Conservation (phyloP, 208 protist species). For the Leishmania braziliensis region DNA sequence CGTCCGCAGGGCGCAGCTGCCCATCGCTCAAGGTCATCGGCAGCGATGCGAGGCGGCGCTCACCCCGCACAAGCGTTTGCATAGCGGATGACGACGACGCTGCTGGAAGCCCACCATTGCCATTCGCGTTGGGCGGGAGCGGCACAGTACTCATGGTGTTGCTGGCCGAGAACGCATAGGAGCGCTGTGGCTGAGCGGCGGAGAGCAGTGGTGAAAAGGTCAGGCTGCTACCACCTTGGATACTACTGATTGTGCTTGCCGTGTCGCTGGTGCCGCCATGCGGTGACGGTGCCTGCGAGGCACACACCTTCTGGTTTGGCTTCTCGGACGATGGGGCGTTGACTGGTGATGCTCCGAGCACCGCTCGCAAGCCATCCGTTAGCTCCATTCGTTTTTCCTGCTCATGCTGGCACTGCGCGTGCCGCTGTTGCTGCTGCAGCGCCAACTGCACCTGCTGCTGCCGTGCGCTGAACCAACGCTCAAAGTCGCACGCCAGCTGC, state of each 20-base stretch:
- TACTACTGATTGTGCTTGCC: not conserved
- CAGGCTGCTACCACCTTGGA: not conserved
- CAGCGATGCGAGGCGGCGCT: constrained; percentile 5
- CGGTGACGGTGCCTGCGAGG: not conserved
- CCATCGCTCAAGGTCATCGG: not conserved
- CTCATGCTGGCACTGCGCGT: constrained; percentile 4
- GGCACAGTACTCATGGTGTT: not conserved
- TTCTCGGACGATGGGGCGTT: not conserved
- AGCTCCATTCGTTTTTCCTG: constrained; percentile 5
- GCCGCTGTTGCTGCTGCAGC: constrained; percentile 28
- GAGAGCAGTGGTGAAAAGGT: not conserved
- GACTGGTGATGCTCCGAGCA: not conserved
- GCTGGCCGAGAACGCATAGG: not conserved
- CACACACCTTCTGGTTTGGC: too few species aligned
- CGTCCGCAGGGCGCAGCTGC: not conserved
- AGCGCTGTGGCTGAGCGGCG: not conserved
- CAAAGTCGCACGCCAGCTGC: constrained; percentile 83
- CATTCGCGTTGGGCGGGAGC: not conserved
- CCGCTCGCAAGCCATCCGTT: constrained; percentile 6
- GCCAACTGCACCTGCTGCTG: constrained; percentile 70
- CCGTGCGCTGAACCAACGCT: constrained; percentile 79
- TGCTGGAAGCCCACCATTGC: not conserved
- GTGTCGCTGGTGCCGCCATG: not conserved
- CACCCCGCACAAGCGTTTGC: not conserved
- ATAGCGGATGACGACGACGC: not conserved